Evolutionary conservation across 2,329 filamentous ascomycete genomes (phyloP).

Genomic region (Ophiocordyceps sinensis): DNA sequence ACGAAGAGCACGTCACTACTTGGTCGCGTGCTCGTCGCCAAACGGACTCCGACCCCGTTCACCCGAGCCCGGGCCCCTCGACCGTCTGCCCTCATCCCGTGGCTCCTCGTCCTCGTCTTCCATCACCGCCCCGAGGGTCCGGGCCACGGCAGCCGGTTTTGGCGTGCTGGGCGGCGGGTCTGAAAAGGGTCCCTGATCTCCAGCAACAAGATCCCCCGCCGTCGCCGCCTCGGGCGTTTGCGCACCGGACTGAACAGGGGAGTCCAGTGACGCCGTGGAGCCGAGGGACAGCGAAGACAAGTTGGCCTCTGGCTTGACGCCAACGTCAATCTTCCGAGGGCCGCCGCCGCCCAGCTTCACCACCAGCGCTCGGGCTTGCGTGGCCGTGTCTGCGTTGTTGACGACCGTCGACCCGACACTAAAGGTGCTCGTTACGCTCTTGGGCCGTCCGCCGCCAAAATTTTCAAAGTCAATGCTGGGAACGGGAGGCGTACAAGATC

Average conservation of each 20-base stretch:
- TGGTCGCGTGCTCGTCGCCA: slow-evolving; percentile 42
- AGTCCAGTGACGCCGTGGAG: slow-evolving; percentile 3
- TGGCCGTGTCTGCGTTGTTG: slow-evolving; percentile 48
- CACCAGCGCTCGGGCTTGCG: slow-evolving; percentile 42
- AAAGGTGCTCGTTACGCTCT: slow-evolving; percentile 44
- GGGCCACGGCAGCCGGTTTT: slow-evolving; percentile 20
- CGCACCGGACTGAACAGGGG: slow-evolving; percentile 1
- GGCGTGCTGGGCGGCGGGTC: slow-evolving; percentile 34
- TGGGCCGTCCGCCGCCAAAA: slow-evolving; percentile 33
- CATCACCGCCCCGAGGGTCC: slow-evolving; percentile 38
- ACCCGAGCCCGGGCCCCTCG: slow-evolving; percentile 10
- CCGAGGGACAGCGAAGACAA: slow-evolving; percentile 8
- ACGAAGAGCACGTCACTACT: slow-evolving; percentile 20
- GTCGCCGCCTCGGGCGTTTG: background rate
- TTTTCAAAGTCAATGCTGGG: slow-evolving; percentile 54
- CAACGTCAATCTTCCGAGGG: slow-evolving; percentile 29
- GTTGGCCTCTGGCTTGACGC: slow-evolving; percentile 22
- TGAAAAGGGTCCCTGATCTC: slow-evolving; percentile 44
- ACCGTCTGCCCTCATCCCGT: slow-evolving; percentile 19
- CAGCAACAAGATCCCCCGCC: slow-evolving; percentile 32
- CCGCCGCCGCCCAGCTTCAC: slow-evolving; percentile 40
- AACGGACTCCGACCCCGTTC: slow-evolving; percentile 33
- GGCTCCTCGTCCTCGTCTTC: slow-evolving; percentile 32
- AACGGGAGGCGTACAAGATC: slow-evolving; percentile 51
- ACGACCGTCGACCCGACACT: slow-evolving; percentile 56